phyloP scores from a whole-genome alignment of 495 filamentous ascomycete species.

The Aspergillus heteromorphus region DNA sequence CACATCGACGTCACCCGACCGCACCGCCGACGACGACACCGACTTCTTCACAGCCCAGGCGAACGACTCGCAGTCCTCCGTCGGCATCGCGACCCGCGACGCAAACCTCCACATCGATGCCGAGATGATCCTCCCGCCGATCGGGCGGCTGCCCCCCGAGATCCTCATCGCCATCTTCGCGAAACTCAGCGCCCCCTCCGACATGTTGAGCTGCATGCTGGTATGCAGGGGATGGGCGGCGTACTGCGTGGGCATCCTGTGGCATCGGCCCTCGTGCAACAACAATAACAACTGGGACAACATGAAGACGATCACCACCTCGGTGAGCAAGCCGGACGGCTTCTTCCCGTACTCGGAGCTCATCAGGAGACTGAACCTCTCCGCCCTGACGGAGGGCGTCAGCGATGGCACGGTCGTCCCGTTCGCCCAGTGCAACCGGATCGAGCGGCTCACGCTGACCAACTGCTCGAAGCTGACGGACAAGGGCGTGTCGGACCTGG shows the following conservation, averaged over 20 bases:
- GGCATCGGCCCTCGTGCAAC: slow-evolving; percentile 89
- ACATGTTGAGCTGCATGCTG: slow-evolving; percentile 83
- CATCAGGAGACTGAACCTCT: slow-evolving; percentile 85
- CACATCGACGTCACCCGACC: slow-evolving; percentile 77
- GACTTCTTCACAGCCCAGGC: slow-evolving; percentile 80
- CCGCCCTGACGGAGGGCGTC: slow-evolving; percentile 65
- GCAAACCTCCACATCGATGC: slow-evolving; percentile 54
- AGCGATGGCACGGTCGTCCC: slow-evolving; percentile 86
- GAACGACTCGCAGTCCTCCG: slow-evolving; percentile 88
- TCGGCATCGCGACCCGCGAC: slow-evolving; percentile 73
- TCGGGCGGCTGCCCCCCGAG: slow-evolving; percentile 84
- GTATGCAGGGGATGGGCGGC: slow-evolving; percentile 89
- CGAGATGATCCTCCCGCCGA: slow-evolving; percentile 57
- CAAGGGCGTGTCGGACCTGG: slow-evolving; percentile 68
- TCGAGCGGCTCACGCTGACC: slow-evolving; percentile 91
- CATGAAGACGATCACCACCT: slow-evolving; percentile 68
- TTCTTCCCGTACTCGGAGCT: slow-evolving; percentile 84
- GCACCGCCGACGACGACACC: slow-evolving; percentile 81
- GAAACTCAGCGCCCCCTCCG: slow-evolving; percentile 66
- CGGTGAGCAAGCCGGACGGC: slow-evolving; percentile 61
- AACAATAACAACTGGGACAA: slow-evolving; percentile 80
- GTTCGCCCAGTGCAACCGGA: slow-evolving; percentile 76
- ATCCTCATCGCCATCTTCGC: slow-evolving; percentile 89
- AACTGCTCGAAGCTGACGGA: slow-evolving; percentile 85
- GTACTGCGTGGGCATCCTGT: slow-evolving; percentile 88